Evolutionary conservation across 192 early-diverging fungal species (phyloP).

Genomic region (Bifiguratus adelaidae): DNA sequence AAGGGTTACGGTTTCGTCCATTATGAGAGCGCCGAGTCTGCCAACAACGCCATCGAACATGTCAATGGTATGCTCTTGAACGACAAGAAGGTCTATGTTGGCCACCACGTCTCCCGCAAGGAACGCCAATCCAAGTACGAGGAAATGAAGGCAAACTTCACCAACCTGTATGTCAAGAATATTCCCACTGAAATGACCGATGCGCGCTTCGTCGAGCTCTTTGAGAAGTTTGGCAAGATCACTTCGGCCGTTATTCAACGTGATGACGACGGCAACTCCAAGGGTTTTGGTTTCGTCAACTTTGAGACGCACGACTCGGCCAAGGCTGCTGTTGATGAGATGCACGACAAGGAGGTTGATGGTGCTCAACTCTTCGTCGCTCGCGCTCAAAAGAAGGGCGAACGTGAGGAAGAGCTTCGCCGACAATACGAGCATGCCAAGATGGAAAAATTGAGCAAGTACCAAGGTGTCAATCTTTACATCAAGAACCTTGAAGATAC

Average conservation of each 20-base stretch:
- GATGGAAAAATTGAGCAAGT: slow-evolving; percentile 94
- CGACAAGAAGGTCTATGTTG: slow-evolving; percentile 96
- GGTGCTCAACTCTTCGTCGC: slow-evolving; percentile 91
- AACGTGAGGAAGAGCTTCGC: slow-evolving; percentile 95
- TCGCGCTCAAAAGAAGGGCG: slow-evolving; percentile 97
- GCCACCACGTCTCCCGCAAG: slow-evolving; percentile 83
- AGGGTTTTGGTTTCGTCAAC: slow-evolving; percentile 98
- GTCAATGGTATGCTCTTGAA: slow-evolving; percentile 99
- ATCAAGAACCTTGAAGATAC: slow-evolving; percentile 98
- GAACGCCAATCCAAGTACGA: slow-evolving; percentile 89
- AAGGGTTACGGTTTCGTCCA: slow-evolving; percentile 99
- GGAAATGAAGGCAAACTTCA: slow-evolving; percentile 84
- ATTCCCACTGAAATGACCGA: slow-evolving; percentile 70
- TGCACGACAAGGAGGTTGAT: slow-evolving; percentile 86
- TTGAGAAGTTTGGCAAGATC: slow-evolving; percentile 69
- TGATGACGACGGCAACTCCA: slow-evolving; percentile 77
- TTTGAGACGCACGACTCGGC: slow-evolving; percentile 87
- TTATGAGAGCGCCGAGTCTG: slow-evolving; percentile 91
- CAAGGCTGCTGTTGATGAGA: slow-evolving; percentile 74
- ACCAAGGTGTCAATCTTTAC: slow-evolving; percentile 98
- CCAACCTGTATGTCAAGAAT: slow-evolving; percentile 99
- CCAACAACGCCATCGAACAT: slow-evolving; percentile 90
- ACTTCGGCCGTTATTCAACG: slow-evolving; percentile 68
- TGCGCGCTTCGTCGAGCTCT: slow-evolving; percentile 69
- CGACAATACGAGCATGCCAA: slow-evolving; percentile 91